Evolutionary conservation across 2,329 filamentous ascomycete genomes (phyloP), one percentile per base, ranked within the genome.

Genomic region (Xylariaceae sp.): DNA sequence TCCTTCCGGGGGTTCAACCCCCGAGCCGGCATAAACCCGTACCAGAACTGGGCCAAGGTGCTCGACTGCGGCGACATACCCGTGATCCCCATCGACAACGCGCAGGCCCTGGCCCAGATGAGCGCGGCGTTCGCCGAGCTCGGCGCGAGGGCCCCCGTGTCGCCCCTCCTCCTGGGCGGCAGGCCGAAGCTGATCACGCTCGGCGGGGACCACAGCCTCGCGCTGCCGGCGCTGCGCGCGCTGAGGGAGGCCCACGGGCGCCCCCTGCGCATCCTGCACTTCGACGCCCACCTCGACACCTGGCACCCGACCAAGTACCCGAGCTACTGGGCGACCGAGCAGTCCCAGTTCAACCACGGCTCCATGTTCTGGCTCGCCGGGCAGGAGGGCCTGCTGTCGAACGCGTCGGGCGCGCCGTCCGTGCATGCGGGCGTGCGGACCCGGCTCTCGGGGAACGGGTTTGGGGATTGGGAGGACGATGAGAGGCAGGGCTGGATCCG

Each of bases 311-410:
- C 79, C 20, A 87, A 90, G 62, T 96, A 95, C 72, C 89, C 90
- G 0, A 86, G 82, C 13, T 84, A 86, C 50, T 96, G 92, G 92
- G 65, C 67, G 2, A 81, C 80, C 2, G 80, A 84, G 55, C 88
- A 91, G 70, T 81, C 84, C 2, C 82, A 87, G 62, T 94, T 95
- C 76, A 96, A 87, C 67, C 92, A 96, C 72, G 92, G 92, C 4
- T 90, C 84, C 62, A 94, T 96, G 86, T 96, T 96, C 79, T 93
- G 91, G 88, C 82, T 93, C 62, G 92, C 92, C 5, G 86, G 86
- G 42, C 85, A 86, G 24, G 92, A 96, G 70, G 90, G 89, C 0
- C 75, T 96, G 21, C 86, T 96, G 53, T 79, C 83, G 55, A 92
- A 93, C 70, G 75, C 78, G 11, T 87, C 81, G 7, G 83, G 13